A percentile compares a stretch with the other conserved stretches of the same genome.
Evolutionary conservation across 192 early-diverging fungal species (phyloP).

Genomic region (Oehlia diaphana): DNA sequence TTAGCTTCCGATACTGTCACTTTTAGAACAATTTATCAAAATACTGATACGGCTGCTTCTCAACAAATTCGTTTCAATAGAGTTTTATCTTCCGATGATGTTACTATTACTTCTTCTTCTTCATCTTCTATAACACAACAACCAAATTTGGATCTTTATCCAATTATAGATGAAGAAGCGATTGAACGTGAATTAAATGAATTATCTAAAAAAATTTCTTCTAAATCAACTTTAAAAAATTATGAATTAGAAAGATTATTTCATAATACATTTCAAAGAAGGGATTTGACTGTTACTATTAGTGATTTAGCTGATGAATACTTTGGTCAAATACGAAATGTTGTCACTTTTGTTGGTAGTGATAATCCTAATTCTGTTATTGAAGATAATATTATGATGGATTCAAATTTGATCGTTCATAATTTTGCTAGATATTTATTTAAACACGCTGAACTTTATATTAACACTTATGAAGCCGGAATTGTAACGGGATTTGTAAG

Average conservation of each 20-base stretch:
- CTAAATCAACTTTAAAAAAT: background rate
- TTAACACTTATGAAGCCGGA: background rate
- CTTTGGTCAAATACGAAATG: background rate
- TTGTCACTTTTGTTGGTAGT: background rate
- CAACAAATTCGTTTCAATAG: background rate
- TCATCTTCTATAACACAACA: background rate
- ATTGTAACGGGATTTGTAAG: background rate
- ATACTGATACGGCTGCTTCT: background rate
- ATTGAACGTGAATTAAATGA: background rate
- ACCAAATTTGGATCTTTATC: background rate
- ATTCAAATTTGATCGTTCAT: background rate
- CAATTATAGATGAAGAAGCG: background rate
- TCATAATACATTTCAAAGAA: conserved; percentile 1
- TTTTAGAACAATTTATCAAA: background rate
- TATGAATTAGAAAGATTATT: background rate
- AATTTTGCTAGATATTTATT: background rate
- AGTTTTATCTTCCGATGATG: background rate
- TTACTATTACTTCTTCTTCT: background rate
- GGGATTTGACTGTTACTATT: background rate
- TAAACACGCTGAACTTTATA: background rate
- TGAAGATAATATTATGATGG: background rate
- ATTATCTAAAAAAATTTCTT: background rate
- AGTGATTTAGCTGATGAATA: background rate
- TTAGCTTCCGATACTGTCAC: background rate
- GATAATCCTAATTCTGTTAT: background rate